Conservation (phyloP, 2,329 filamentous ascomycete genomes). For the Aspergillus pseudoglaucus region DNA sequence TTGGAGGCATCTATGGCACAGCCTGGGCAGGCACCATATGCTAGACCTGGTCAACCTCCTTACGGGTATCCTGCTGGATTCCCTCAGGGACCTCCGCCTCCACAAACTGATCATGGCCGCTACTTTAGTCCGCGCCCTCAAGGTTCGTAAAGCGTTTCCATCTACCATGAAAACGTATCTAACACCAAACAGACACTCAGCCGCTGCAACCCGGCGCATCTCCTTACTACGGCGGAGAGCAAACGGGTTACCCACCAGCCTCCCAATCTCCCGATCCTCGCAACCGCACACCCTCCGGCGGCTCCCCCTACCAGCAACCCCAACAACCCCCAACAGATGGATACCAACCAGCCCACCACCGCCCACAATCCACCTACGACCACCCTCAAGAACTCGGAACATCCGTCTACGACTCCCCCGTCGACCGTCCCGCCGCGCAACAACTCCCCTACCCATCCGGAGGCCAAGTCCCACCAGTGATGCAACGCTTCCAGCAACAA, state of each 20-base stretch:
- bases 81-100: conserved; percentile 28
- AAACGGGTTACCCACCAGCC: conserved; percentile 34
- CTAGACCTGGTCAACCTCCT: conserved; percentile 46
- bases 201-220: conserved; percentile 43
- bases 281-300: conserved; percentile 27
- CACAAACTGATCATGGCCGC: conserved; percentile 57
- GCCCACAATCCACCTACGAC: conserved; percentile 62
- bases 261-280: conserved; percentile 38
- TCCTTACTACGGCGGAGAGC: conserved; percentile 61
- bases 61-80: conserved; percentile 31
- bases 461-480: conserved; percentile 19
- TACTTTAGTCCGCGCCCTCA: conserved; percentile 57
- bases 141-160: conserved; percentile 33
- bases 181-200: conserved; percentile 18
- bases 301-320: conserved; percentile 33
- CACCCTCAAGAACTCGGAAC: conserved; percentile 72
- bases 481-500: conserved; percentile 28
- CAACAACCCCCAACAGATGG: conserved; percentile 47
- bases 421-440: conserved; percentile 36
- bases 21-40: conserved; percentile 71
- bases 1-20: conserved; percentile 95
- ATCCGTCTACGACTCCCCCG: conserved; percentile 68
- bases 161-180: too few relatives aligned
- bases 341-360: conserved; percentile 43
- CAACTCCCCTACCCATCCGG: conserved; percentile 28